These are phyloP conservation scores for Mitragyna speciosa DNA, from an alignment of 257 asterid species.

Conservation along the genomic window DNA sequence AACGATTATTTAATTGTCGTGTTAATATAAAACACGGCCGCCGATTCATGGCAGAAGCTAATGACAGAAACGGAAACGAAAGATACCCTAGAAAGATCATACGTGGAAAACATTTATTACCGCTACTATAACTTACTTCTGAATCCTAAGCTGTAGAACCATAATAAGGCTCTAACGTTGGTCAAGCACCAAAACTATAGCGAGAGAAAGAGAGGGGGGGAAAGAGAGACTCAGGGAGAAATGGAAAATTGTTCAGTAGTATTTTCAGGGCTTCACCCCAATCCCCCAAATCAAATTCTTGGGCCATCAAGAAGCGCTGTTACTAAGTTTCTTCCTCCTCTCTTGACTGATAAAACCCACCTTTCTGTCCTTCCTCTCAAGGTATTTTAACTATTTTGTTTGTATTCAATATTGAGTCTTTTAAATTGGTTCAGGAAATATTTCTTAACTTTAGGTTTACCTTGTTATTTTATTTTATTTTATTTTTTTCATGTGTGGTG, in stretches of 20 bases:
- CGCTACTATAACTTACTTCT: no score
- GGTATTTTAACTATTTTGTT: slow-evolving; percentile 16
- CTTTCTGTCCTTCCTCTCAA: slow-evolving; percentile 23
- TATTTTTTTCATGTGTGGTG: neutral
- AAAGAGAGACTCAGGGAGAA: neutral
- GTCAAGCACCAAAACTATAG: neutral
- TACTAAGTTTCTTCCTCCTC: slow-evolving; percentile 24
- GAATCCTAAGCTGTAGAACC: no score
- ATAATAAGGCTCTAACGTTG: neutral
- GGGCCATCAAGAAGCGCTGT: slow-evolving; percentile 14
- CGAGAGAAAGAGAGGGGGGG: neutral
- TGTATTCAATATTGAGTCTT: neutral
- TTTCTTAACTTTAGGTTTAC: neutral
- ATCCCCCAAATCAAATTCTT: slow-evolving; percentile 19
- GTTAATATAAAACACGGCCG: neutral
- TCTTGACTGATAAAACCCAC: slow-evolving; percentile 8
- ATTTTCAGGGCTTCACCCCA: slow-evolving; percentile 26
- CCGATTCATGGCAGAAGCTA: neutral
- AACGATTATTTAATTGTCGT: no score
- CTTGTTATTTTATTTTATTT: neutral
- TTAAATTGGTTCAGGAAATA: neutral
- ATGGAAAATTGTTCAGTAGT: slow-evolving; percentile 24
- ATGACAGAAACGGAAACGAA: neutral
- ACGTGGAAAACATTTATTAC: no score
- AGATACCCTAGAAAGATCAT: neutral